Percentiles rank a stretch among this genome's conserved stretches.
phyloP scores from a whole-genome alignment of 176 grass and related monocot genomes.

The Musa acuminata region DNA sequence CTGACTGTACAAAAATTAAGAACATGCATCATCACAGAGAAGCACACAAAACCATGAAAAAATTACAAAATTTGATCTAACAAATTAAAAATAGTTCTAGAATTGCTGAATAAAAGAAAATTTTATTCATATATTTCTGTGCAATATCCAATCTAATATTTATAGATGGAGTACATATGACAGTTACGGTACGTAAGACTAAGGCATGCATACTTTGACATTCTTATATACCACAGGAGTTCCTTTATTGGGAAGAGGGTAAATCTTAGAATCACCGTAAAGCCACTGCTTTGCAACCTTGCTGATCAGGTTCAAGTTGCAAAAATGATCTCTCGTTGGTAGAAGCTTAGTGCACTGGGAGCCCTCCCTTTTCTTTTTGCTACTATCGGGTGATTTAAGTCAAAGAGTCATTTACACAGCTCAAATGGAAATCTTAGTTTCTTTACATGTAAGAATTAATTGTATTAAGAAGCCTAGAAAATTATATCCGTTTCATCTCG shows the following conservation, averaged over 20 bases:
- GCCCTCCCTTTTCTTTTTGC: no score
- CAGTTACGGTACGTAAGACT: no score
- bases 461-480: neutral
- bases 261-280: no score
- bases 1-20: slow-evolving; percentile 54
- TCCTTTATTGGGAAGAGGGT: no score
- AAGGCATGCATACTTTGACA: no score
- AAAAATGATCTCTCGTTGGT: no score
- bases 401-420: neutral
- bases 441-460: neutral
- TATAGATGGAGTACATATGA: neutral
- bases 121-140: neutral
- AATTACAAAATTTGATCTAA: neutral
- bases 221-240: no score
- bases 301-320: no score
- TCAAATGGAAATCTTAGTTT: neutral
- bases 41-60: neutral
- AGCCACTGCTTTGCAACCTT: no score
- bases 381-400: neutral
- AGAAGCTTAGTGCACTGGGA: no score
- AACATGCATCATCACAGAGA: neutral
- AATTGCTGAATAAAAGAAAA: neutral
- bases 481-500: neutral
- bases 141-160: neutral
- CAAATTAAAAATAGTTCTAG: neutral